Evolutionary conservation across 2,329 filamentous ascomycete species (phyloP), one percentile per base, ranked within the genome.

Genomic region (Zasmidium angulare): DNA sequence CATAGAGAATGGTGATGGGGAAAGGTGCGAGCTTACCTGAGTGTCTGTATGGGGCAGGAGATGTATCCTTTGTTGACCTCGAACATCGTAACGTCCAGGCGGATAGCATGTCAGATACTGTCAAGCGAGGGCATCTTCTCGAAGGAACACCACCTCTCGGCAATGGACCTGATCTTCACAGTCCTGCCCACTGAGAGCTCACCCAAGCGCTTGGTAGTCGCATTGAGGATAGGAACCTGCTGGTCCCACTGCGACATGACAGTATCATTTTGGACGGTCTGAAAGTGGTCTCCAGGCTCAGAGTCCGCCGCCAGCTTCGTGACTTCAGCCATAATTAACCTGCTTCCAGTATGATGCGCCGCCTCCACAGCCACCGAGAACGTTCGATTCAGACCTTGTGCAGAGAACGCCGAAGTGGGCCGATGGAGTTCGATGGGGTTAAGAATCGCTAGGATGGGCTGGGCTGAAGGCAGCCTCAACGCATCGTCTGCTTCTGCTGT

Each of bases 341-440:
- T 68, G n/a, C 70, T 73, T 2, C 63, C 63, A 0, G 70, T 63
- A 20, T 62, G 67, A 56, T 72, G 58, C 0, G 86, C 86, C 1
- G 83, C 80, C 59, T 91, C 88, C 9, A 90, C 81, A 1, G 89
- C 74, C 0, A 79, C 75, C 1, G 89, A 81, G n/a, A 86, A 79
- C 1, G 86, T 87, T 58, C 81, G 81, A 20, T 84, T 81, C 12
- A 93, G 72, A 0, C 89, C 90, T 73, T 92, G 89, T 0, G 86
- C 88, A 53, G 88, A 91, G 84, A 89, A 92, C 60, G 90, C 87
- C 62, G 86, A 86, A 0, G 87, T 89, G 55, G 84, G 81, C 22
- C 84, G 81, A 71, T 93, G 90, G 46, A 89, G 72, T 20, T 81
- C 77, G 17, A 92, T 69, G 46, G 89, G 80, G 53, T 88, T 86